A percentile compares a stretch with the other conserved stretches of the same genome.
phyloP scores from a whole-genome alignment of 257 asterid genomes.

The Ophiorrhiza pumila region DNA sequence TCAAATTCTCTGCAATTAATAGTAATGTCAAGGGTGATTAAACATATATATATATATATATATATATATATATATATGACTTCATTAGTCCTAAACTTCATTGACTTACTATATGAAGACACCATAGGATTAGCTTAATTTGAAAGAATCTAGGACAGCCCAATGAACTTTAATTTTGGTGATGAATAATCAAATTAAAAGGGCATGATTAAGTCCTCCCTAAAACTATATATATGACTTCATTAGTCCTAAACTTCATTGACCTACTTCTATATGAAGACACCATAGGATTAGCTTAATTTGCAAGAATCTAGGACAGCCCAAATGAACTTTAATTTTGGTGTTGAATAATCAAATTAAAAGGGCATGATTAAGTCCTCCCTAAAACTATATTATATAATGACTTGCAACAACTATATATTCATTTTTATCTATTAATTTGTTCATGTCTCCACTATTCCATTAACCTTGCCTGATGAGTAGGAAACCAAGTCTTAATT shows the following conservation, averaged over 20 bases:
- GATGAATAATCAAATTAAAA: no score
- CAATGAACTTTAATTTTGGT: no score
- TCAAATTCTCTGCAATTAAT: no score
- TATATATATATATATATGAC: no score
- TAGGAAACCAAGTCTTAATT: constrained; percentile 2
- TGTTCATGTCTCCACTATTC: background rate
- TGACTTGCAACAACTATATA: constrained; percentile 2
- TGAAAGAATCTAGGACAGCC: constrained; percentile 25
- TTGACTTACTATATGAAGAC: background rate
- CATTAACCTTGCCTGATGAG: constrained; percentile 5
- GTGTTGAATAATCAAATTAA: no score
- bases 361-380: no score
- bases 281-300: background rate
- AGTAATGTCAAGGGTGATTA: no score
- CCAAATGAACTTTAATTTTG: no score
- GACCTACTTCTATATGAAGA: background rate
- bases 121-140: constrained; percentile 3
- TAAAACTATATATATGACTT: no score
- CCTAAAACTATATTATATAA: background rate
- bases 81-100: background rate
- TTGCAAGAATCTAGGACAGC: constrained; percentile 26
- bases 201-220: no score
- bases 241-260: background rate
- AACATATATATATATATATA: no score
- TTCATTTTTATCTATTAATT: background rate